phyloP scores from a whole-genome alignment of 1,139 yeast species.

The Suhomyces yuchorum region DNA sequence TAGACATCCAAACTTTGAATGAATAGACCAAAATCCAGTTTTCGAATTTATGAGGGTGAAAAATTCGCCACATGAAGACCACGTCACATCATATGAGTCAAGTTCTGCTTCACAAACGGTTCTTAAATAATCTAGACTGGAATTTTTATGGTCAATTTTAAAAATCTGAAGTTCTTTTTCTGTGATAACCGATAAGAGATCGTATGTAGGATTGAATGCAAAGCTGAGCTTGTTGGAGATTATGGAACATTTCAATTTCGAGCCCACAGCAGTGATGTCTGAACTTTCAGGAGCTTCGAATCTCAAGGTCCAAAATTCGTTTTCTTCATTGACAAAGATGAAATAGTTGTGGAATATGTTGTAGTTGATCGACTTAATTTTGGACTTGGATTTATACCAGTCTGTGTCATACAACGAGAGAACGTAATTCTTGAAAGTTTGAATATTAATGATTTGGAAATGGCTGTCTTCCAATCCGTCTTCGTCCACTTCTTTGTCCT shows the following conservation, averaged over 20 bases:
- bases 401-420: conserved; percentile 30
- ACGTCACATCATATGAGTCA: conserved; percentile 15
- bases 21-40: conserved; percentile 36
- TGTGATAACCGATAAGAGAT: conserved; percentile 24
- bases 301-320: conserved; percentile 34
- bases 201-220: conserved; percentile 30
- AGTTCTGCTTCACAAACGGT: conserved; percentile 13
- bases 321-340: conserved; percentile 30
- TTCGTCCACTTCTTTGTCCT: conserved; percentile 11
- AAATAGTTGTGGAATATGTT: conserved; percentile 34
- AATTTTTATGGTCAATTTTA: conserved; percentile 14
- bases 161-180: conserved; percentile 18
- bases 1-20: conserved; percentile 39
- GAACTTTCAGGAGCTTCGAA: conserved; percentile 16
- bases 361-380: conserved; percentile 28
- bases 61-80: conserved; percentile 45
- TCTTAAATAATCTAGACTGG: conserved; percentile 18
- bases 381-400: conserved; percentile 31
- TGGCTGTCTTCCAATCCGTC: conserved; percentile 12
- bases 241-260: conserved; percentile 1
- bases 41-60: conserved; percentile 26
- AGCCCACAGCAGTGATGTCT: conserved; percentile 9
- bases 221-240: conserved; percentile 6
- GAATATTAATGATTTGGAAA: conserved; percentile 41
- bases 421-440: conserved; percentile 34